Base-by-base conservation (phyloP, 192 early-diverging fungal species). In the Backusella australiensis region DNA sequence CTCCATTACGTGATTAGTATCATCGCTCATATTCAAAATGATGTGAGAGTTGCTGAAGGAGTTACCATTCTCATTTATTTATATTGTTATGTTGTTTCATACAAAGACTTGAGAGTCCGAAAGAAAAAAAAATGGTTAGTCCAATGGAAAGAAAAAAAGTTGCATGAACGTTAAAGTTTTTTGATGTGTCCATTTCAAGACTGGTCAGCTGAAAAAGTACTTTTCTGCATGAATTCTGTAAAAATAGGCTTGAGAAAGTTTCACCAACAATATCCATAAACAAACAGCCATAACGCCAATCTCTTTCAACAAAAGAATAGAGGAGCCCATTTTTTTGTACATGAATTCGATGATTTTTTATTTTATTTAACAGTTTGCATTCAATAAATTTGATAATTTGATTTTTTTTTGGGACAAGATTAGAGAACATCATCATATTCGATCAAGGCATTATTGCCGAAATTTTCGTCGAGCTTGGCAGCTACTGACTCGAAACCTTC, bases 391-490 rank as follows among this genome's bases (percentile, higher is more conserved):
- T 53, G n/a, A 63, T 7, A 63, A 23, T 56, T 56, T 63, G 26
- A 63, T 63, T 14, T 23, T 29, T 63, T 26, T 44, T 44, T 17
- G 15, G 11, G 9, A 63, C 4, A 29, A 49, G 19, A 49, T 6
- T 49, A 49, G 5, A 49, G 46, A n/a, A 17, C 11, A 17, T 38
- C 63, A 4, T 34, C 7, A 35, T n/a, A 68, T 46, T 71, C 41
- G 1, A 41, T 19, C 9, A 75, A 42, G 19, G 74, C 74, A 67
- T 67, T 75, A 14, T 21, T 46, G 23, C 59, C 74, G 68, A 75
- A 75, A 14, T 65, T 75, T 21, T 75, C 74, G 35, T 75, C 74
- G 1, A 75, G 12, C 32, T 75, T 75, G 5, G 74, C 52, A 34
- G 74, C 74, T 32, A 67, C 41, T 26, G 63, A 19, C 17, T 67